Percentiles rank a stretch among this genome's conserved stretches.
phyloP scores from a whole-genome alignment of 106 monocot species.

The Dendrobium nobile region DNA sequence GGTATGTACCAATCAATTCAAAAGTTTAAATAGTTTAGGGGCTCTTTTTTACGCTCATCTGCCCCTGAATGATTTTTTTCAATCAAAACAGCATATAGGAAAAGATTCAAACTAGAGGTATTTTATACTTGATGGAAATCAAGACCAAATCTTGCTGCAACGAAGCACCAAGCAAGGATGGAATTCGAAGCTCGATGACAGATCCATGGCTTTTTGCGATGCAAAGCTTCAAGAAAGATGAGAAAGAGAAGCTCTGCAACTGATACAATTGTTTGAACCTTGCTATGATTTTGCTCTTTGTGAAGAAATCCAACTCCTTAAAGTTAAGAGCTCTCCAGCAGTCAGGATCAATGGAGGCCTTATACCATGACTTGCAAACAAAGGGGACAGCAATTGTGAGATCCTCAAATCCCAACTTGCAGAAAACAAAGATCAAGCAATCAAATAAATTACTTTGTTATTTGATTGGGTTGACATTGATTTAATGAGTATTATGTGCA shows the following conservation, averaged over 20 bases:
- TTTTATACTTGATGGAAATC: constrained; percentile 4
- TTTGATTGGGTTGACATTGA: no score
- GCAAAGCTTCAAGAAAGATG: constrained; percentile 13
- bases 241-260: constrained; percentile 9
- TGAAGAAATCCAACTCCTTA: not conserved
- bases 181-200: constrained; percentile 14
- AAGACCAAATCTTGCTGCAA: not conserved
- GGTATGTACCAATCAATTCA: no score
- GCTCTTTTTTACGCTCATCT: no score
- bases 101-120: not conserved
- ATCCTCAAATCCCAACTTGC: constrained; percentile 21
- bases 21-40: no score
- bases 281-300: constrained; percentile 1
- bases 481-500: no score
- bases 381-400: constrained; percentile 10
- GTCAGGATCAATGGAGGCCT: constrained; percentile 19
- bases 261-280: constrained; percentile 1
- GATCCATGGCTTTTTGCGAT: constrained; percentile 11
- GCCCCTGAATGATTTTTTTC: no score
- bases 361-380: constrained; percentile 31
- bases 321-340: constrained; percentile 32
- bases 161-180: not conserved
- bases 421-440: constrained; percentile 18
- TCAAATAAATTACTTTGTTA: not conserved
- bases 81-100: no score